Conservation (phyloP, 495 filamentous ascomycete genomes). For the Evernia prunastri region DNA sequence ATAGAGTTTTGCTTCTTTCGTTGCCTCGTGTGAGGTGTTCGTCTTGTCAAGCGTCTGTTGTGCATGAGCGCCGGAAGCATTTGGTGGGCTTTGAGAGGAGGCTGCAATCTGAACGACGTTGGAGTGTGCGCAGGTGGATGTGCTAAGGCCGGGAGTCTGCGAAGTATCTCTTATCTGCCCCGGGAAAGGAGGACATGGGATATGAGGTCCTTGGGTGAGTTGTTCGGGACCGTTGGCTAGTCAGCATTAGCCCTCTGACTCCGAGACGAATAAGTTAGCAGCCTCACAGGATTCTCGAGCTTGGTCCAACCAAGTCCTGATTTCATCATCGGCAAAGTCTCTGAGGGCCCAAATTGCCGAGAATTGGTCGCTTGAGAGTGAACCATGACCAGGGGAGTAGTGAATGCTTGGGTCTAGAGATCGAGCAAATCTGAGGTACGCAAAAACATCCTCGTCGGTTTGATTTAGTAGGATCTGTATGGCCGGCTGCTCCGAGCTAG, state of each 20-base stretch:
- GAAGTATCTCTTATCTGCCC: background rate
- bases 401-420: background rate
- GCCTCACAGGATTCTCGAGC: background rate
- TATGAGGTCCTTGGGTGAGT: background rate
- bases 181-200: background rate
- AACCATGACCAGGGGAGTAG: background rate
- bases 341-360: background rate
- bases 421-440: background rate
- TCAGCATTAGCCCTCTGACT: background rate
- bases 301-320: background rate
- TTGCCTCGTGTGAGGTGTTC: background rate
- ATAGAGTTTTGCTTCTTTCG: constrained; percentile 18
- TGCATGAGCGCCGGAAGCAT: background rate
- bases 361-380: background rate
- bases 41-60: background rate
- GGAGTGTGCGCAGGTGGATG: background rate
- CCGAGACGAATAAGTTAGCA: background rate
- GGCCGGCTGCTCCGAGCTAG: background rate
- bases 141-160: background rate
- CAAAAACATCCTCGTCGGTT: background rate
- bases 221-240: background rate
- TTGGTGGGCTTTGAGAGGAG: background rate
- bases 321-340: background rate
- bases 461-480: background rate
- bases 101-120: background rate